phyloP scores from a whole-genome alignment of 768 basidiomycete species.

The Mycena venus region DNA sequence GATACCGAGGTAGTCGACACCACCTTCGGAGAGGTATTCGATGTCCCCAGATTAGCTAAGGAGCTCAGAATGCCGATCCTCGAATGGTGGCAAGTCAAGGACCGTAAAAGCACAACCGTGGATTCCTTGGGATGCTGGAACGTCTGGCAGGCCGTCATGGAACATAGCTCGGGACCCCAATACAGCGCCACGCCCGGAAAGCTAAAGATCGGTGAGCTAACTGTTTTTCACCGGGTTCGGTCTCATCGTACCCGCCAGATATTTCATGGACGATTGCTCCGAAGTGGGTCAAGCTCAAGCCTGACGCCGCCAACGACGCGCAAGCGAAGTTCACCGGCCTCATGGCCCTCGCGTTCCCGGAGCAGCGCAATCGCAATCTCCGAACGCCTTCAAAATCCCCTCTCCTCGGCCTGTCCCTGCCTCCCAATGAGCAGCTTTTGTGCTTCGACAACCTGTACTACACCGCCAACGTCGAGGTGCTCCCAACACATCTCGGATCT shows the following conservation, averaged over 20 bases:
- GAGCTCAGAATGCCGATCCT: constrained; percentile 45
- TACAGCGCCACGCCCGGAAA: neutral
- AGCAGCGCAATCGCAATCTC: constrained; percentile 10
- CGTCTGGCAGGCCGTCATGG: constrained; percentile 24
- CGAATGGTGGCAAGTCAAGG: constrained; percentile 55
- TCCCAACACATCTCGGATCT: constrained; percentile 20
- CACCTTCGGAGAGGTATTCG: constrained; percentile 49
- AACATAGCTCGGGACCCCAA: constrained; percentile 12
- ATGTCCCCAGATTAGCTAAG: constrained; percentile 45
- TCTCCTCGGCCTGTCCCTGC: constrained; percentile 20
- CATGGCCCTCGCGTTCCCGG: constrained; percentile 35
- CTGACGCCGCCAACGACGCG: neutral
- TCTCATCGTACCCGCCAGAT: constrained; percentile 28
- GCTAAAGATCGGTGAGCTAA: constrained; percentile 9
- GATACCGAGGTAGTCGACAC: neutral
- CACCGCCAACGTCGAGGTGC: constrained; percentile 24
- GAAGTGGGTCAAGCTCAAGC: constrained; percentile 31
- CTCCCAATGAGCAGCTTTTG: constrained; percentile 37
- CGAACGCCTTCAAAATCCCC: constrained; percentile 29
- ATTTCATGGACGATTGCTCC: constrained; percentile 40
- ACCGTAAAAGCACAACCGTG: constrained; percentile 27
- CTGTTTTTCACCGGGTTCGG: neutral
- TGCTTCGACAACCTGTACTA: constrained; percentile 44
- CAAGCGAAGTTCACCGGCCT: constrained; percentile 35
- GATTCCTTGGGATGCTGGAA: constrained; percentile 32